These are phyloP conservation scores for Saccharomycopsis amapae DNA, from an alignment of 805 yeast genomes.

Conservation along the genomic window DNA sequence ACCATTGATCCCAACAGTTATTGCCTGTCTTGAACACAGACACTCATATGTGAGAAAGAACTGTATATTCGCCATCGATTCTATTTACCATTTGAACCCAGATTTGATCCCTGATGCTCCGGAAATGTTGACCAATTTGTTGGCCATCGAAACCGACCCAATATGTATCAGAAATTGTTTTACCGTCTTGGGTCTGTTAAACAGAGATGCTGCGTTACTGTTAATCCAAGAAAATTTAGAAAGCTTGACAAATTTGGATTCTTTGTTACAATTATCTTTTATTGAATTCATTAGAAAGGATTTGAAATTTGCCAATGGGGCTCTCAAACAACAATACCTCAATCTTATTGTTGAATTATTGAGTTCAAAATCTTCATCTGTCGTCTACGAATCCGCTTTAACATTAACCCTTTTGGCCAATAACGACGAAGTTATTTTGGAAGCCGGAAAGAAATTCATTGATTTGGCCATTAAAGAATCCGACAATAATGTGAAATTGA, in stretches of 20 bases:
- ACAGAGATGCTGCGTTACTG: constrained; percentile 76
- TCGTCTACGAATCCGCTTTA: constrained; percentile 85
- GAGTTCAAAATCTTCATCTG: constrained; percentile 62
- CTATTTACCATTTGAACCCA: constrained; percentile 75
- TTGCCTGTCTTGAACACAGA: constrained; percentile 88
- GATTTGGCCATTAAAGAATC: constrained; percentile 86
- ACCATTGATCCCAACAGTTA: constrained; percentile 88
- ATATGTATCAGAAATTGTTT: constrained; percentile 95
- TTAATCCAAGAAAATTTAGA: constrained; percentile 68
- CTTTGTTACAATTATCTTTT: constrained; percentile 79
- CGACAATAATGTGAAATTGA: constrained; percentile 92
- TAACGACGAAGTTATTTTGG: constrained; percentile 57
- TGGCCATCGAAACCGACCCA: constrained; percentile 80
- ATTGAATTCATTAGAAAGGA: constrained; percentile 89
- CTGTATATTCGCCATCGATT: constrained; percentile 84
- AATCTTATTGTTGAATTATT: constrained; percentile 65
- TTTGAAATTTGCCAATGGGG: constrained; percentile 48
- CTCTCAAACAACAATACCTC: constrained; percentile 64
- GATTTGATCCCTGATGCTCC: constrained; percentile 95
- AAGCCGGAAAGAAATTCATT: constrained; percentile 80
- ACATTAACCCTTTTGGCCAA: constrained; percentile 56
- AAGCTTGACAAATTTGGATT: constrained; percentile 60
- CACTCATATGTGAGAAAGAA: constrained; percentile 97
- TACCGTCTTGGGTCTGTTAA: constrained; percentile 72
- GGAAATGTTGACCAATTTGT: constrained; percentile 65